Evolutionary conservation across 345 rosid species (phyloP).

Genomic region (Cochlearia excelsa): DNA sequence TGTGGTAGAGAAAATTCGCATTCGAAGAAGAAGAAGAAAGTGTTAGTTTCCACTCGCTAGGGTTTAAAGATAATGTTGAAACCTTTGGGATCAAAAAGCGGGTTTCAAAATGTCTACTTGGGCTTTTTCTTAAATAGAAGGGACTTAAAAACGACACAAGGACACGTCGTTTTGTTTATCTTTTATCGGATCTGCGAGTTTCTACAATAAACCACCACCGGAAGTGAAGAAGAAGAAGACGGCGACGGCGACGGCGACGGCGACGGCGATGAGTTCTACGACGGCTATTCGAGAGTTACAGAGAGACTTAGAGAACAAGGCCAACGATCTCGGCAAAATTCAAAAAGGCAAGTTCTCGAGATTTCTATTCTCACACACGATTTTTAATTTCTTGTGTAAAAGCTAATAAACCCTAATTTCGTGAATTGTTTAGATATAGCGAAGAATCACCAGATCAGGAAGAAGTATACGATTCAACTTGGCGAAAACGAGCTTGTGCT

Average conservation of each 20-base stretch:
- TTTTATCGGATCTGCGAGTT: no score
- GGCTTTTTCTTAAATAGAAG: no score
- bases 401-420: conserved; percentile 14
- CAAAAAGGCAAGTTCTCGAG: conserved; percentile 56
- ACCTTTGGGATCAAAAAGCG: no score
- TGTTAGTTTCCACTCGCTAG: no score
- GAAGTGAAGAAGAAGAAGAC: neutral
- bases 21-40: no score
- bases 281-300: conserved; percentile 70
- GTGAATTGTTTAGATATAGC: conserved; percentile 53
- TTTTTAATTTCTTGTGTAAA: neutral
- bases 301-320: conserved; percentile 77
- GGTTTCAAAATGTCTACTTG: no score
- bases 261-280: conserved; percentile 59
- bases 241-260: neutral
- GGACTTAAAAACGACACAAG: no score
- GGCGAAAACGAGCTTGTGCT: conserved; percentile 98
- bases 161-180: no score
- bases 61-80: no score
- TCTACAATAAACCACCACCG: neutral
- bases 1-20: no score
- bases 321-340: conserved; percentile 72
- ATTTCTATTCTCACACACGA: neutral
- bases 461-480: conserved; percentile 90
- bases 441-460: conserved; percentile 85